phyloP scores from a whole-genome alignment of 2,329 filamentous ascomycete genomes.

The Neophaeococcomyces mojaviensis region DNA sequence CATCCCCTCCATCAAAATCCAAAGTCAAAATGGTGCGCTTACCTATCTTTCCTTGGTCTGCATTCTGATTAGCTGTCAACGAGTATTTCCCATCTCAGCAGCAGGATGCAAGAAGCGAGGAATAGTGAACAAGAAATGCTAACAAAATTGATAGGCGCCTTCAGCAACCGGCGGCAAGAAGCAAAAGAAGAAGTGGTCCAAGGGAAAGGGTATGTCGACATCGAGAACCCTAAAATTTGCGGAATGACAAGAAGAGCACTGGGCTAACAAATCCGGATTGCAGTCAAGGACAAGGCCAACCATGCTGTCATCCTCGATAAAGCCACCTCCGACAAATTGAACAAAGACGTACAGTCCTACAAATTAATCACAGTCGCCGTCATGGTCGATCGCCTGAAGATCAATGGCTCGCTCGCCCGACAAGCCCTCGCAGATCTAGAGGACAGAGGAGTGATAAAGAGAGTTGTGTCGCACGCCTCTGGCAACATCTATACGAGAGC shows the following conservation, averaged over 20 bases:
- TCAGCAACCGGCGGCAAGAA: slow-evolving; percentile 44
- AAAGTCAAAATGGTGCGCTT: no score
- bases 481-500: slow-evolving; percentile 82
- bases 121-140: background rate
- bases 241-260: background rate
- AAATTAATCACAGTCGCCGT: slow-evolving; percentile 97
- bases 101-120: no score
- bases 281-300: slow-evolving; percentile 99
- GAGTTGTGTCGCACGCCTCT: slow-evolving; percentile 91
- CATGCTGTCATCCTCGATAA: slow-evolving; percentile 99
- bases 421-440: slow-evolving; percentile 33
- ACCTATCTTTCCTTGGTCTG: no score
- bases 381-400: slow-evolving; percentile 99
- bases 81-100: no score
- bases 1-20: no score
- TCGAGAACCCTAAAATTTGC: background rate
- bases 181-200: slow-evolving; percentile 52
- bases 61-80: no score
- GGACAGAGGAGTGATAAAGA: slow-evolving; percentile 65
- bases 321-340: slow-evolving; percentile 91
- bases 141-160: slow-evolving; percentile 32
- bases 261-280: slow-evolving; percentile 24
- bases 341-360: slow-evolving; percentile 99
- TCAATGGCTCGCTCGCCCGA: slow-evolving; percentile 96
- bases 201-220: slow-evolving; percentile 45